Base-by-base conservation (phyloP, 768 basidiomycete genomes). In the Pisolithus marmoratus region DNA sequence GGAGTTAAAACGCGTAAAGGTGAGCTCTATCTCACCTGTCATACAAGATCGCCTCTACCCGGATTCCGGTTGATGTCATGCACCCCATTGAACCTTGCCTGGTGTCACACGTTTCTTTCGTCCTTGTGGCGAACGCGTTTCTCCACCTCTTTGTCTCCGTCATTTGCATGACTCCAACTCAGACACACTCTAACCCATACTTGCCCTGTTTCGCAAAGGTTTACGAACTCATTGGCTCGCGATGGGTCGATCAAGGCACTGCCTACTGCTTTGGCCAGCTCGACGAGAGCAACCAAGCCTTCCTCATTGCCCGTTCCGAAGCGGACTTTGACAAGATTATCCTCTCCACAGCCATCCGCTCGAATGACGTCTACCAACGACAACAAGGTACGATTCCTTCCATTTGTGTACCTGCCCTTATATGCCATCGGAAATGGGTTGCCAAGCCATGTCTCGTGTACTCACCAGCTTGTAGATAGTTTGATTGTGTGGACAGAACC, bases 401-500 rank as follows among this genome's bases (percentile, higher is more conserved):
- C 36, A 46, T 45, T 42, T 23, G 51, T 42, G 34, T 34, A 15
- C 34, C 45, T 49, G 19, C 31, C 47, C 51, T 46, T 47, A 17
- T 54, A 36, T 46, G 0, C 24, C 14, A 40, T 24, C 23, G 34
- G 22, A 36, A 37, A 52, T 23, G 17, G 31, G 56, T 37, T 29
- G 54, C 36, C 38, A 62, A 48, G 54, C 27, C 48, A 8, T 48
- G 38, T 40, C 49, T 50, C 11, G 36, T 24, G 43, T 29, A 51
- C 58, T 63, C 55, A 55, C 54, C 22, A 17, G 6, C 34, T 36
- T 23, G 27, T 70, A 94, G 95, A 97, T 63, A 99, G 96, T 12
- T 79, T 99, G 45, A 97, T 99, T 60, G 95, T 97, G 19, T 99
- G 96, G 96, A 98, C 95, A 4, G 95, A 98, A 66, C 89, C 91